phyloP scores from a whole-genome alignment of 1,139 yeast species.

The Nakaseomyces delphensis region DNA sequence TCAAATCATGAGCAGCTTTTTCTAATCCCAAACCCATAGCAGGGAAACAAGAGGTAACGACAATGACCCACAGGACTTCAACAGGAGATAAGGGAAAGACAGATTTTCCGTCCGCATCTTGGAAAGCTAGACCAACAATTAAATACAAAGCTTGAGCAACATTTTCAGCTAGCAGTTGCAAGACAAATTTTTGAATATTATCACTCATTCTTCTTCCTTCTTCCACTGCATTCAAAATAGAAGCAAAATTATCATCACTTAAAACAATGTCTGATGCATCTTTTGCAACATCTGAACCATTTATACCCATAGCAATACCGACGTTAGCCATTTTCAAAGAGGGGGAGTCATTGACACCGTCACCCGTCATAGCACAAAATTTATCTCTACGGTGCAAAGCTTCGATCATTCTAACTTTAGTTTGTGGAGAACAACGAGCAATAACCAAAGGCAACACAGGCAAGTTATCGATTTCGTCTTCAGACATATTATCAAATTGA shows the following conservation, averaged over 20 bases:
- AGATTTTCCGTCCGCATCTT: slow-evolving; percentile 61
- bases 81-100: slow-evolving; percentile 83
- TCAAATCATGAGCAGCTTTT: slow-evolving; percentile 90
- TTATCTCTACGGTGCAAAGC: slow-evolving; percentile 90
- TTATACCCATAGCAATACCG: slow-evolving; percentile 94
- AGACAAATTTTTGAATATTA: slow-evolving; percentile 86
- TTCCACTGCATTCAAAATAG: slow-evolving; percentile 85
- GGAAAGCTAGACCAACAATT: slow-evolving; percentile 66
- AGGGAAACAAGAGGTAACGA: slow-evolving; percentile 97
- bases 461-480: slow-evolving; percentile 59
- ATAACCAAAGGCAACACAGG: slow-evolving; percentile 80
- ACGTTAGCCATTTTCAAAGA: slow-evolving; percentile 94
- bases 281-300: slow-evolving; percentile 97
- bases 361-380: slow-evolving; percentile 98
- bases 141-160: slow-evolving; percentile 83
- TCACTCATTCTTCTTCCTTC: slow-evolving; percentile 96
- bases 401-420: slow-evolving; percentile 83
- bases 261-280: slow-evolving; percentile 98
- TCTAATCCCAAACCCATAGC: slow-evolving; percentile 97
- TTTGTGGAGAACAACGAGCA: slow-evolving; percentile 96
- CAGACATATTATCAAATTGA: slow-evolving; percentile 61
- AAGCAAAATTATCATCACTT: slow-evolving; percentile 92
- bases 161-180: slow-evolving; percentile 90
- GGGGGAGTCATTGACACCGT: slow-evolving; percentile 99
- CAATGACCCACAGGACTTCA: slow-evolving; percentile 97